Conservation (phyloP, 1,139 yeast genomes). For the Sugiyamaella neomexicana region DNA sequence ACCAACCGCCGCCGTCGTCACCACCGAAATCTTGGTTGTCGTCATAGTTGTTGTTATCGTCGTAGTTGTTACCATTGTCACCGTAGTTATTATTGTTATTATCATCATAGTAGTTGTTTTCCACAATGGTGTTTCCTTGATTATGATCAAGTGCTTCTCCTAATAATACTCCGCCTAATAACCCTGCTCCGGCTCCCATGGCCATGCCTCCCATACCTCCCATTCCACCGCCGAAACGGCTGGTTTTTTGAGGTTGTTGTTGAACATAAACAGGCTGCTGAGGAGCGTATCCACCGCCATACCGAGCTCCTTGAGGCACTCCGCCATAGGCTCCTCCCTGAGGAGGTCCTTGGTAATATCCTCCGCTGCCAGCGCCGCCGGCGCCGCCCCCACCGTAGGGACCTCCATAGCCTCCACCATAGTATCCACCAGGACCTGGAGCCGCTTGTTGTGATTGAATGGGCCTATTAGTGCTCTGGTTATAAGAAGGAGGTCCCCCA, state of each 20-base stretch:
- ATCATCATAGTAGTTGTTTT: conserved; percentile 37
- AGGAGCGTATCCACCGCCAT: conserved; percentile 34
- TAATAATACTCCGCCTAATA: conserved; percentile 69
- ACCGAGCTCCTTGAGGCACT: conserved; percentile 20
- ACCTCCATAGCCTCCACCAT: conserved; percentile 12
- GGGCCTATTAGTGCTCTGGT: conserved; percentile 18
- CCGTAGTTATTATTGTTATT: conserved; percentile 19
- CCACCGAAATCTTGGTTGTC: conserved; percentile 8
- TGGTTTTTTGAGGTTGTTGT: conserved; percentile 32
- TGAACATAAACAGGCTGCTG: conserved; percentile 37
- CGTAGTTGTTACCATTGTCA: conserved; percentile 26
- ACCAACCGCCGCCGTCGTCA: conserved; percentile 20
- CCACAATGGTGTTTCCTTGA: conserved; percentile 30
- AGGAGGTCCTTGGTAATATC: conserved; percentile 29
- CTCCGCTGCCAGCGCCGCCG: conserved; percentile 17
- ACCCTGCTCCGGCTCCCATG: conserved; percentile 79
- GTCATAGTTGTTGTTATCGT: conserved; percentile 26
- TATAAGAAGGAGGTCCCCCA: conserved; percentile 29
- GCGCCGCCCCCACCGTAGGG: not conserved
- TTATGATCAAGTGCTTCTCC: conserved; percentile 45
- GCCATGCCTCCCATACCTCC: conserved; percentile 55
- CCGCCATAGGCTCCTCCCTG: conserved; percentile 25
- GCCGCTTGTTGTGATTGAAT: conserved; percentile 19
- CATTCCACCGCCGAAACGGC: conserved; percentile 43
- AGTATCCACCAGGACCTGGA: conserved; percentile 21